Conservation (phyloP, 331 rosid genomes). For the Arachis monticola region DNA sequence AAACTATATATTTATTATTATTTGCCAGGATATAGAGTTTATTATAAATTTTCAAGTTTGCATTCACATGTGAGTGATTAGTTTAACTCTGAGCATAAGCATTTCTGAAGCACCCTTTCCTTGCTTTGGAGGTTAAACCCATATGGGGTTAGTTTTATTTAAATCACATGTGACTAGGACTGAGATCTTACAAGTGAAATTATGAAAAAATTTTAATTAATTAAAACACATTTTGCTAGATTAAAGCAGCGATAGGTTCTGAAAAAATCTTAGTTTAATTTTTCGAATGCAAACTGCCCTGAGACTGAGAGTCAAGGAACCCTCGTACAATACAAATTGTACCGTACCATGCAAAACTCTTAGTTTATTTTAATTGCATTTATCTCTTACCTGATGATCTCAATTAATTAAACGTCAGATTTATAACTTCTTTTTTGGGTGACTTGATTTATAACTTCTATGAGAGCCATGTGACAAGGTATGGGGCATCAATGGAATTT, state of each 20-base stretch:
- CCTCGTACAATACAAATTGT: constrained; percentile 64
- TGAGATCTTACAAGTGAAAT: constrained; percentile 39
- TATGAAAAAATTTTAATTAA: neutral
- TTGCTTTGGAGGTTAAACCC: constrained; percentile 40
- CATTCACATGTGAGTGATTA: constrained; percentile 36
- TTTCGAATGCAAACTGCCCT: constrained; percentile 58
- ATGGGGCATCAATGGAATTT: neutral
- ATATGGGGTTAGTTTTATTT: constrained; percentile 45
- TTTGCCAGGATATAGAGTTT: neutral
- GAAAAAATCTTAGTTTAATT: constrained; percentile 21
- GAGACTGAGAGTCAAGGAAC: constrained; percentile 43
- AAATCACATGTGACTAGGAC: constrained; percentile 37
- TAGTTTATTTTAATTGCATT: constrained; percentile 29
- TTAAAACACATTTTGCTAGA: constrained; percentile 1
- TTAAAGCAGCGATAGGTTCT: constrained; percentile 26
- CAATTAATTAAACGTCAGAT: constrained; percentile 17
- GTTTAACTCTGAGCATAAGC: constrained; percentile 24
- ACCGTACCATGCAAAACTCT: constrained; percentile 55
- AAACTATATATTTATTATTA: neutral
- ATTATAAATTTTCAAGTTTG: constrained; percentile 4
- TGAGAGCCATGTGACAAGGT: constrained; percentile 4
- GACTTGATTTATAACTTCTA: neutral
- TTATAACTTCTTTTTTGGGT: constrained; percentile 16
- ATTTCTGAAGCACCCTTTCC: neutral
- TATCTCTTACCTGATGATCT: constrained; percentile 20